Evolutionary conservation across 116 monocot genomes (phyloP).

Genomic region (Iris pallida): DNA sequence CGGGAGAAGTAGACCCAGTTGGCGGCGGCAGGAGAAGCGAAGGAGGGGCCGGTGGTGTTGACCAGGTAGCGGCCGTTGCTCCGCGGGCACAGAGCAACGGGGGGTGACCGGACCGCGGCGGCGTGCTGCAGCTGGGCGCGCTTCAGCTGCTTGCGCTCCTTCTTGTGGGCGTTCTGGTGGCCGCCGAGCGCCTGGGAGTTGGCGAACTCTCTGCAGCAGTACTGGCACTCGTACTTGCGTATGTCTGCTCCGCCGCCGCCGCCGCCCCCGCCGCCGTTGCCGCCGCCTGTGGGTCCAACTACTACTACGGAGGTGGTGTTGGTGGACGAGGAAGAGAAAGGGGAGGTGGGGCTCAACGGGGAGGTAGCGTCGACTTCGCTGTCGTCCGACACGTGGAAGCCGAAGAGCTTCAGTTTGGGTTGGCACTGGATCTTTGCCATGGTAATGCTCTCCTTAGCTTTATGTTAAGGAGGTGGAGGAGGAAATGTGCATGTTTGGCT

Average conservation of each 20-base stretch:
- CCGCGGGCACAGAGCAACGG: constrained; percentile 25
- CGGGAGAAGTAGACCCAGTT: constrained; percentile 50
- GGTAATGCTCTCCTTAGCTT: not conserved
- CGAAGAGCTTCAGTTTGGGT: constrained; percentile 37
- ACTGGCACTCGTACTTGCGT: constrained; percentile 90
- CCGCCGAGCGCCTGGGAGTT: constrained; percentile 94
- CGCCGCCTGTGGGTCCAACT: constrained; percentile 19
- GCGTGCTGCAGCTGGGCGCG: constrained; percentile 13
- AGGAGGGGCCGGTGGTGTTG: constrained; percentile 35
- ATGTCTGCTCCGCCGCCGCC: constrained; percentile 7
- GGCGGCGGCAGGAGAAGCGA: constrained; percentile 13
- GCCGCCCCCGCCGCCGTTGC: too few relatives aligned
- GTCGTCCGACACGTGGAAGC: constrained; percentile 36
- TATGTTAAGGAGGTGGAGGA: not conserved
- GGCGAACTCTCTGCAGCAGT: constrained; percentile 88
- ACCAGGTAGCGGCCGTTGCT: not conserved
- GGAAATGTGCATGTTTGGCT: not conserved
- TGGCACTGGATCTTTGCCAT: constrained; percentile 17
- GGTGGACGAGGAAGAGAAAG: constrained; percentile 34
- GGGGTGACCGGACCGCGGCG: constrained; percentile 10
- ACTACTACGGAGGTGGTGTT: constrained; percentile 8
- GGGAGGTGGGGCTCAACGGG: constrained; percentile 21
- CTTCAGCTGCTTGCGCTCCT: constrained; percentile 62
- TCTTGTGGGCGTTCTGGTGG: constrained; percentile 99
- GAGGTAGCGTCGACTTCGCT: not conserved